phyloP scores from a whole-genome alignment of 2,329 filamentous ascomycete species.

The Colletotrichum sp. region DNA sequence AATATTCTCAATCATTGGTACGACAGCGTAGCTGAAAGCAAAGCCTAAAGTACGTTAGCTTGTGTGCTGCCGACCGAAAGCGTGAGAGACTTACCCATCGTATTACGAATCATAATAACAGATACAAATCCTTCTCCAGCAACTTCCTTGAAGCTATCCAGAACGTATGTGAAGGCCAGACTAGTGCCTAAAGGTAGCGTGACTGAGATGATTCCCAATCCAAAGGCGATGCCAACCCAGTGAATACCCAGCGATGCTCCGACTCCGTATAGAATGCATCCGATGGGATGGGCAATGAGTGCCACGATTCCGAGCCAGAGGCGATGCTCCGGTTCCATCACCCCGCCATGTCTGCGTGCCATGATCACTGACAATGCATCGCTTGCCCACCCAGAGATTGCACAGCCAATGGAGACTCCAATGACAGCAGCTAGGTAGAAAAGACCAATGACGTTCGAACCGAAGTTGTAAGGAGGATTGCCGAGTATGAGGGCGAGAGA shows the following conservation, averaged over 20 bases:
- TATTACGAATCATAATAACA: slow-evolving; percentile 26
- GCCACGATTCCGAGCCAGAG: slow-evolving; percentile 26
- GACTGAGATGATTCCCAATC: slow-evolving; percentile 24
- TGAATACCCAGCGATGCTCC: slow-evolving; percentile 27
- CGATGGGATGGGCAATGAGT: slow-evolving; percentile 25
- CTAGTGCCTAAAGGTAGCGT: slow-evolving; percentile 25
- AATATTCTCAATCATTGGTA: slow-evolving; percentile 26
- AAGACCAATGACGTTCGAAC: slow-evolving; percentile 24
- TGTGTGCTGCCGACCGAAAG: not conserved
- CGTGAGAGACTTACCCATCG: slow-evolving; percentile 22
- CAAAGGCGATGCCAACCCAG: slow-evolving; percentile 28
- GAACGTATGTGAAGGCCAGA: slow-evolving; percentile 26
- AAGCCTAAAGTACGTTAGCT: slow-evolving; percentile 19
- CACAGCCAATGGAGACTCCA: slow-evolving; percentile 26
- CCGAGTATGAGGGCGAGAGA: slow-evolving; percentile 25
- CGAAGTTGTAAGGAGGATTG: slow-evolving; percentile 27
- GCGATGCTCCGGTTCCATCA: slow-evolving; percentile 30
- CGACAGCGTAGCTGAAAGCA: slow-evolving; percentile 27
- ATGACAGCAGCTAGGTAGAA: slow-evolving; percentile 25
- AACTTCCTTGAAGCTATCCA: slow-evolving; percentile 29
- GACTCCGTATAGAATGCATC: slow-evolving; percentile 26
- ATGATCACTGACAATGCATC: slow-evolving; percentile 24
- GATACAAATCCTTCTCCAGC: slow-evolving; percentile 26
- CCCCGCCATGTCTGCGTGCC: slow-evolving; percentile 24
- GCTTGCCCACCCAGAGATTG: slow-evolving; percentile 25